Conservation (phyloP, 306 rosid genomes). For the Lathyrus aphaca region DNA sequence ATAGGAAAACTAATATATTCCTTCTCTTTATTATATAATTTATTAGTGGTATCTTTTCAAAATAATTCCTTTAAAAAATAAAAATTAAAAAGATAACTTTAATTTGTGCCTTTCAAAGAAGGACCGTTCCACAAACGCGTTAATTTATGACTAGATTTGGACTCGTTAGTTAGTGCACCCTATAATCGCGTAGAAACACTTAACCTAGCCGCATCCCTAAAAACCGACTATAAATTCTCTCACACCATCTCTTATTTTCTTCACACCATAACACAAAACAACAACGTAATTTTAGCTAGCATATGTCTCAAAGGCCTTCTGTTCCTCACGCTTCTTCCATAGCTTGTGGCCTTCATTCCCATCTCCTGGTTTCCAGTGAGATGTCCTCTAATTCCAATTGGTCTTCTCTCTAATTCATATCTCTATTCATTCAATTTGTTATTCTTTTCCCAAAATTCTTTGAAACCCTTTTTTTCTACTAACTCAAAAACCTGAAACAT, state of each 20-base stretch:
- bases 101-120: no score
- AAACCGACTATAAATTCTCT: conserved; percentile 36
- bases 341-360: conserved; percentile 78
- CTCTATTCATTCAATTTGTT: background rate
- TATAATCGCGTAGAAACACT: conserved; percentile 33
- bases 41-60: no score
- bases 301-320: conserved; percentile 74
- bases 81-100: no score
- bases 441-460: background rate
- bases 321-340: conserved; percentile 74
- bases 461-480: background rate
- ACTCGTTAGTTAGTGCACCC: no score
- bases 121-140: no score
- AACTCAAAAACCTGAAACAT: background rate
- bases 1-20: no score
- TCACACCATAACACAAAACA: conserved; percentile 3
- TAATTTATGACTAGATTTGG: no score
- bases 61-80: no score
- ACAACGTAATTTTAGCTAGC: conserved; percentile 27
- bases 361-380: conserved; percentile 88
- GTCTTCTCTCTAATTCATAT: conserved; percentile 15
- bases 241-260: background rate
- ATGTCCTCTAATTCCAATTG: conserved; percentile 70
- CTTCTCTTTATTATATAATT: no score
- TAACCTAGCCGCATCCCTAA: conserved; percentile 1